Evolutionary conservation across 441 rosid species (phyloP).

Genomic region (Viola pubescens): DNA sequence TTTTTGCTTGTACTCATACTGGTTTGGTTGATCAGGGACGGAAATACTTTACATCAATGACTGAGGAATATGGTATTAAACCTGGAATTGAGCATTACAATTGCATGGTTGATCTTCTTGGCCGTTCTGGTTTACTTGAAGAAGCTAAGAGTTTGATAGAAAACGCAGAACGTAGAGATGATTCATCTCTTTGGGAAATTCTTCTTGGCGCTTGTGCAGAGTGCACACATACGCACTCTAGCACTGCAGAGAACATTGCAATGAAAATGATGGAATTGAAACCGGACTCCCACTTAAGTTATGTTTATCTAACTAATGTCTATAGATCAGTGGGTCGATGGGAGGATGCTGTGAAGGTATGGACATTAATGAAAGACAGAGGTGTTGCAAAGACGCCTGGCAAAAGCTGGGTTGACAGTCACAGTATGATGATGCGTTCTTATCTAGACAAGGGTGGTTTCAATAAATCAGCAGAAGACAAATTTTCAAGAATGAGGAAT

Average conservation of each 20-base stretch:
- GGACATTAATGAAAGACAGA: constrained; percentile 56
- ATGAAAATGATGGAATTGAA: constrained; percentile 57
- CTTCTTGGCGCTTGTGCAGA: constrained; percentile 78
- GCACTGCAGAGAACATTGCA: constrained; percentile 60
- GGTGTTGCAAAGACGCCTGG: constrained; percentile 58
- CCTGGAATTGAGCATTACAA: constrained; percentile 71
- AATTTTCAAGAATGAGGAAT: not conserved
- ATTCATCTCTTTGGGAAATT: constrained; percentile 74
- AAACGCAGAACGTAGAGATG: constrained; percentile 46
- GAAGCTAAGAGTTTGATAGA: constrained; percentile 70
- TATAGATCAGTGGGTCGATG: constrained; percentile 65
- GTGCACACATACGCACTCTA: constrained; percentile 31
- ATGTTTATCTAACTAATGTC: constrained; percentile 62
- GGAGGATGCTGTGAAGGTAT: constrained; percentile 56
- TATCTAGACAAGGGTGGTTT: constrained; percentile 7
- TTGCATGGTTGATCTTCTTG: constrained; percentile 83
- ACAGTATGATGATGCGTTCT: constrained; percentile 7
- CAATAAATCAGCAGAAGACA: not conserved
- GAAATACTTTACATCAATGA: constrained; percentile 45
- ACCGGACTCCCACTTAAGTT: constrained; percentile 68
- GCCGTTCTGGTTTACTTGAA: constrained; percentile 73
- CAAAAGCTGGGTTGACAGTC: constrained; percentile 55
- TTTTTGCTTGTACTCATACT: constrained; percentile 69
- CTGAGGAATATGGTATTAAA: constrained; percentile 36
- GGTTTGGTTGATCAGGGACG: constrained; percentile 65